These are phyloP conservation scores for Verticillium nonalfalfae DNA, from an alignment of 2,329 filamentous ascomycete genomes.

Conservation along the genomic window DNA sequence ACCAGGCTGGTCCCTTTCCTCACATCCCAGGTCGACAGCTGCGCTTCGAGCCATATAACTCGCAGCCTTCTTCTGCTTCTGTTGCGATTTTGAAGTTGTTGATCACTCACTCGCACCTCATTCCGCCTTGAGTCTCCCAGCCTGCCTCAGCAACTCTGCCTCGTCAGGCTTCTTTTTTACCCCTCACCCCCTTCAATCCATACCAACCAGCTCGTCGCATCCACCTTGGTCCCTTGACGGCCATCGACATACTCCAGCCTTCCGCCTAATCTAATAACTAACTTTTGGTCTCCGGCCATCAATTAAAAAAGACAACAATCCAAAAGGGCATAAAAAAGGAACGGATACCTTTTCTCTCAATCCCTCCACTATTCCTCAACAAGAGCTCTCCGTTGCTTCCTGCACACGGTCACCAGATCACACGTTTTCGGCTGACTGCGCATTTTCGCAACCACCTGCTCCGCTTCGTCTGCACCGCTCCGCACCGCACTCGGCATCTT, in stretches of 20 bases:
- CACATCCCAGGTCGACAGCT: background rate
- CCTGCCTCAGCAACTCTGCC: background rate
- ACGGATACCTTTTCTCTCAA: background rate
- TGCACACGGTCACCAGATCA: background rate
- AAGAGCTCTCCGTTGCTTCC: background rate
- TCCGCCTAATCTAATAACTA: too few species aligned
- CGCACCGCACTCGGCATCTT: background rate
- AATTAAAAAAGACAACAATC: background rate
- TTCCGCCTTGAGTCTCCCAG: background rate
- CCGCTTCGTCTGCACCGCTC: background rate
- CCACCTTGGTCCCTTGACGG: background rate
- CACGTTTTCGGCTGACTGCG: background rate
- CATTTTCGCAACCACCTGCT: background rate
- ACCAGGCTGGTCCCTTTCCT: background rate
- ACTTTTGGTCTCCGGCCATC: background rate
- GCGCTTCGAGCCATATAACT: background rate
- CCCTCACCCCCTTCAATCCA: background rate
- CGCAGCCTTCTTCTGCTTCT: background rate
- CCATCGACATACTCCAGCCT: too few species aligned
- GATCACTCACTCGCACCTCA: background rate
- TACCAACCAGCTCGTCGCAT: background rate
- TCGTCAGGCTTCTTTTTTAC: background rate
- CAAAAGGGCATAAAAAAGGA: background rate
- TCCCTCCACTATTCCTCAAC: background rate
- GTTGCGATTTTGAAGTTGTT: background rate